Evolutionary conservation across 2,329 filamentous ascomycete genomes (phyloP).

Genomic region (Xylaria sp.): DNA sequence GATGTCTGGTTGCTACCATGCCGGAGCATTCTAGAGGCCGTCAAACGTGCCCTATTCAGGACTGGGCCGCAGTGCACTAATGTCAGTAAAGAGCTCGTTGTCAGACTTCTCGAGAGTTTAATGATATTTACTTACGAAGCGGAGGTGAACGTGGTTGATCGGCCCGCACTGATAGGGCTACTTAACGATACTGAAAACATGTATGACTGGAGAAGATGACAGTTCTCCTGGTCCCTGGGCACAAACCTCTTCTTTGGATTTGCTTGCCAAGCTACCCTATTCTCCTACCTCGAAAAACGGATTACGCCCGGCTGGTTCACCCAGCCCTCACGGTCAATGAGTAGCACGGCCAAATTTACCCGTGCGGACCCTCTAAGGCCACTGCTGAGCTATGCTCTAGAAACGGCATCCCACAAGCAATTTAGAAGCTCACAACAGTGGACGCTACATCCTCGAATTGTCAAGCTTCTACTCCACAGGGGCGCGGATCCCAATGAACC

Average conservation of each 20-base stretch:
- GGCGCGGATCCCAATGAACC: background rate
- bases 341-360: background rate
- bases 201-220: background rate
- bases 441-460: constrained; percentile 2
- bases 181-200: background rate
- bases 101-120: background rate
- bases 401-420: background rate
- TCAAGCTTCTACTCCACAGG: background rate
- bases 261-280: background rate
- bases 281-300: background rate
- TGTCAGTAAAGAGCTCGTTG: background rate
- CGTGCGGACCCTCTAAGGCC: background rate
- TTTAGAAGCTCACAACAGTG: background rate
- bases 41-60: constrained; percentile 5
- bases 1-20: constrained; percentile 6
- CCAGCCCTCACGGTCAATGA: background rate
- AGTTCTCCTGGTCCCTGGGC: background rate
- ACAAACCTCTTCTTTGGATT: constrained; percentile 1
- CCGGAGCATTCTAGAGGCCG: constrained; percentile 3
- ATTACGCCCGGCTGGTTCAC: background rate
- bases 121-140: constrained; percentile 3
- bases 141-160: background rate
- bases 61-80: background rate
- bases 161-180: background rate
- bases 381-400: constrained; percentile 5